A percentile compares a stretch with the other conserved stretches of the same genome.
Evolutionary conservation across 2,329 filamentous ascomycete species (phyloP).

Genomic region (Monosporascus cannonballus): DNA sequence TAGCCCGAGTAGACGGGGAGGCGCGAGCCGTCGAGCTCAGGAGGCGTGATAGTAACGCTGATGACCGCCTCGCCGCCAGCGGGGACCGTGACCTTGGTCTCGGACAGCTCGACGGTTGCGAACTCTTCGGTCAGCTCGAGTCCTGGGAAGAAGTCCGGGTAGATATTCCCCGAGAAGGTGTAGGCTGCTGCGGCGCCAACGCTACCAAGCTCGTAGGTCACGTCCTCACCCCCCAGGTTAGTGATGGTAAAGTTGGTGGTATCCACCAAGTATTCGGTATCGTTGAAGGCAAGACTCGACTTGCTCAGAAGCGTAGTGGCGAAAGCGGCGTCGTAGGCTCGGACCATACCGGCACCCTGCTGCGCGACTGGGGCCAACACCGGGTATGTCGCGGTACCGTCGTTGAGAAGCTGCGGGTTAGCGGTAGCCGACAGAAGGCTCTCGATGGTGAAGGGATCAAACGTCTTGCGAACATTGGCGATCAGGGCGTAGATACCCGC

Average conservation of each 20-base stretch:
- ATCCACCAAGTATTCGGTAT: slow-evolving; percentile 49
- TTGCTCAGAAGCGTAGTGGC: slow-evolving; percentile 46
- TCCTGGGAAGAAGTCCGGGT: slow-evolving; percentile 39
- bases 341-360: slow-evolving; percentile 54
- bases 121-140: slow-evolving; percentile 31
- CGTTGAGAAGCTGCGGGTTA: slow-evolving; percentile 43
- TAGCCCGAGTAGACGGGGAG: slow-evolving; percentile 44
- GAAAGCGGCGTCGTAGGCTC: slow-evolving; percentile 53
- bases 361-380: slow-evolving; percentile 51
- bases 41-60: slow-evolving; percentile 39
- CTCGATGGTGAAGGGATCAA: slow-evolving; percentile 43
- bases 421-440: slow-evolving; percentile 44
- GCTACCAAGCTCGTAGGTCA: slow-evolving; percentile 48
- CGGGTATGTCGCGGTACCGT: slow-evolving; percentile 28
- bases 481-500: slow-evolving; percentile 51
- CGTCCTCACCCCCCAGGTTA: slow-evolving; percentile 42
- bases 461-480: slow-evolving; percentile 43
- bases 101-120: slow-evolving; percentile 37
- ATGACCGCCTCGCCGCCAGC: slow-evolving; percentile 26
- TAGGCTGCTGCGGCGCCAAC: slow-evolving; percentile 47
- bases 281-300: slow-evolving; percentile 58
- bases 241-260: slow-evolving; percentile 47
- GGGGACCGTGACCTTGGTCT: slow-evolving; percentile 24
- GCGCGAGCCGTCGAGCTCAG: slow-evolving; percentile 31
- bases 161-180: slow-evolving; percentile 36